Percentiles rank a stretch among this genome's conserved stretches.
Conservation (phyloP, 2,329 filamentous ascomycete genomes). For the Fusarium dimerum region DNA sequence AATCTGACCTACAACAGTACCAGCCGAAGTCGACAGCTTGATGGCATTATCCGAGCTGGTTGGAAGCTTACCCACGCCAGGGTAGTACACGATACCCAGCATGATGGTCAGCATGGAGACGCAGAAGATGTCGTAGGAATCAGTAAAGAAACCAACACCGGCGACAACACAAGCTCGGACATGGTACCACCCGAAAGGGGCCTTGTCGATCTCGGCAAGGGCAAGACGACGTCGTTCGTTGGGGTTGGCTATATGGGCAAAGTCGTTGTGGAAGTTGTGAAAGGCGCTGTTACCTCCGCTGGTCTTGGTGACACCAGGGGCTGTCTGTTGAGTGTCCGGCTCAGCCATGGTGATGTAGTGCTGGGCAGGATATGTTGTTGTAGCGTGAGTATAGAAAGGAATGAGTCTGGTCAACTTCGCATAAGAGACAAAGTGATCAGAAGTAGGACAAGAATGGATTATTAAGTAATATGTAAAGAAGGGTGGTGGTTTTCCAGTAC, state of each 20-base stretch:
- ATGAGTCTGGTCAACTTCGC: no score
- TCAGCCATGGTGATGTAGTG: constrained; percentile 14
- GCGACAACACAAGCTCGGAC: constrained; percentile 75
- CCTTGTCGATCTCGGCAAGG: constrained; percentile 79
- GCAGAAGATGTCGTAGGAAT: constrained; percentile 82
- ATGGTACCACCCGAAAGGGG: constrained; percentile 83
- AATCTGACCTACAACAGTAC: constrained; percentile 81
- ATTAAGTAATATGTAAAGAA: no score
- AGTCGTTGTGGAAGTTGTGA: constrained; percentile 79
- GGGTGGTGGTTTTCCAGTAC: no score
- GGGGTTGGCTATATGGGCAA: constrained; percentile 63
- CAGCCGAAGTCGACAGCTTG: constrained; percentile 81
- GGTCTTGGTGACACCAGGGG: constrained; percentile 45
- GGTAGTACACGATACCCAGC: constrained; percentile 78
- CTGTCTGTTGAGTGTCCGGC: constrained; percentile 4
- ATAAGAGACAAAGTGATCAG: no score
- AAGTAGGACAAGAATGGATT: no score
- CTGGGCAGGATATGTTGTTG: neutral
- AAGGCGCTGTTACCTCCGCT: constrained; percentile 69
- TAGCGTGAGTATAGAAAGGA: neutral
- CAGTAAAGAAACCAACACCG: constrained; percentile 86
- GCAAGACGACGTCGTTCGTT: constrained; percentile 79
- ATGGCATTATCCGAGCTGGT: constrained; percentile 73
- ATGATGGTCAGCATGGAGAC: constrained; percentile 73
- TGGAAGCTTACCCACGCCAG: constrained; percentile 60